These are phyloP conservation scores for Cladophialophora chaetospira DNA, from an alignment of 2,329 filamentous ascomycete species.

Conservation along the genomic window DNA sequence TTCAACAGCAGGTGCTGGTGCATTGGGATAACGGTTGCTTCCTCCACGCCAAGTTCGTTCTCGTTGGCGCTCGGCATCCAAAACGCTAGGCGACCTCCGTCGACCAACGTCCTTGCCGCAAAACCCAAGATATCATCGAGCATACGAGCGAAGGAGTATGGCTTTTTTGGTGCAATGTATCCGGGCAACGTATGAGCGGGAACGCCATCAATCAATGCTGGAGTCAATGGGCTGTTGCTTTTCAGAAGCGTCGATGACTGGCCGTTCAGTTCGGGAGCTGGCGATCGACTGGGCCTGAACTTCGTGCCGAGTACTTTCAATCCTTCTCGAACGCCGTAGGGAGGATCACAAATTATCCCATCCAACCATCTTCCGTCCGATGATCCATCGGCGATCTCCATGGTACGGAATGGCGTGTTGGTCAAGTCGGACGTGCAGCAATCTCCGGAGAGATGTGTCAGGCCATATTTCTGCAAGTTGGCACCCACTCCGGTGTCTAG, in stretches of 20 bases:
- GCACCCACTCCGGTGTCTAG: constrained; percentile 51
- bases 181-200: constrained; percentile 68
- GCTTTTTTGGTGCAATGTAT: constrained; percentile 84
- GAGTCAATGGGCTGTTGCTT: background rate
- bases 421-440: constrained; percentile 85
- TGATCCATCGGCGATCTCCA: constrained; percentile 35
- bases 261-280: background rate
- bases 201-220: constrained; percentile 64
- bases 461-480: constrained; percentile 84
- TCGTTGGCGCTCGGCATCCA: constrained; percentile 96
- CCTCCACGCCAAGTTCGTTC: constrained; percentile 73
- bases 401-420: constrained; percentile 71
- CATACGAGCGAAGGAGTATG: constrained; percentile 90
- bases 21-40: constrained; percentile 38
- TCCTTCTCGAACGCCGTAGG: constrained; percentile 92
- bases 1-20: constrained; percentile 76
- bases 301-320: constrained; percentile 76
- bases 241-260: background rate
- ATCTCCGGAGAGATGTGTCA: constrained; percentile 68
- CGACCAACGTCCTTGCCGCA: constrained; percentile 72
- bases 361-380: constrained; percentile 64
- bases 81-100: constrained; percentile 78
- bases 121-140: constrained; percentile 88
- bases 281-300: constrained; percentile 54
- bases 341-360: constrained; percentile 92